Evolutionary conservation across 805 yeast genomes (phyloP).

Genomic region (Candida sakaeoensis): DNA sequence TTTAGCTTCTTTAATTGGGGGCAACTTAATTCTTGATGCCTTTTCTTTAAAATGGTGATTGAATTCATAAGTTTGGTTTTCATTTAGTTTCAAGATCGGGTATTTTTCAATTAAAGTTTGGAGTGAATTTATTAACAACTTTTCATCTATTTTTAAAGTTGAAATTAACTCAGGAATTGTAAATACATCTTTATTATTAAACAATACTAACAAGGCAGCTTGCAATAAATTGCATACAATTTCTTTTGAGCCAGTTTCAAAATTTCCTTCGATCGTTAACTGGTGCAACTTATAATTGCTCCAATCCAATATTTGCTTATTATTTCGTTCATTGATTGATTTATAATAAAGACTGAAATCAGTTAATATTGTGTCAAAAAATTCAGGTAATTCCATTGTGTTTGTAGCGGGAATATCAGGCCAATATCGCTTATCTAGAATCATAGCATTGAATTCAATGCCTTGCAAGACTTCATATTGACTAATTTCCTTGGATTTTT

Average conservation of each 20-base stretch:
- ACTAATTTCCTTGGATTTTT: slow-evolving; percentile 13
- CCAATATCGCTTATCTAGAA: slow-evolving; percentile 36
- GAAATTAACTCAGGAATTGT: slow-evolving; percentile 18
- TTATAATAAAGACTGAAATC: slow-evolving; percentile 21
- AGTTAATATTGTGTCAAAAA: slow-evolving; percentile 11
- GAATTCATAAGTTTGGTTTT: slow-evolving; percentile 13
- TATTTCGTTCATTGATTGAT: slow-evolving; percentile 17
- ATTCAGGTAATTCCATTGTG: slow-evolving; percentile 22
- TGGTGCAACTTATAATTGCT: slow-evolving; percentile 39
- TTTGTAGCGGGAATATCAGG: slow-evolving; percentile 32
- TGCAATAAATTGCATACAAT: slow-evolving; percentile 41
- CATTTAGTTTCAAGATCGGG: slow-evolving; percentile 15
- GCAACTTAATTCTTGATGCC: slow-evolving; percentile 23
- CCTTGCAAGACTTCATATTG: not conserved
- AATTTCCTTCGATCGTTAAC: slow-evolving; percentile 27
- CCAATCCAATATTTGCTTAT: slow-evolving; percentile 38
- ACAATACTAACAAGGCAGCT: slow-evolving; percentile 37
- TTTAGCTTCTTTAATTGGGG: slow-evolving; percentile 16
- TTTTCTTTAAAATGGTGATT: slow-evolving; percentile 28
- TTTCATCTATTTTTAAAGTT: slow-evolving; percentile 29
- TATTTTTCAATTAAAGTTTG: slow-evolving; percentile 30
- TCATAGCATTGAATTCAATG: slow-evolving; percentile 27
- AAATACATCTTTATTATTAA: slow-evolving; percentile 25
- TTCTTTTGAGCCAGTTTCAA: slow-evolving; percentile 29
- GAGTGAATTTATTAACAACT: slow-evolving; percentile 27